Base-by-base conservation (phyloP, 768 basidiomycete genomes). In the Lactarius hengduanensis region DNA sequence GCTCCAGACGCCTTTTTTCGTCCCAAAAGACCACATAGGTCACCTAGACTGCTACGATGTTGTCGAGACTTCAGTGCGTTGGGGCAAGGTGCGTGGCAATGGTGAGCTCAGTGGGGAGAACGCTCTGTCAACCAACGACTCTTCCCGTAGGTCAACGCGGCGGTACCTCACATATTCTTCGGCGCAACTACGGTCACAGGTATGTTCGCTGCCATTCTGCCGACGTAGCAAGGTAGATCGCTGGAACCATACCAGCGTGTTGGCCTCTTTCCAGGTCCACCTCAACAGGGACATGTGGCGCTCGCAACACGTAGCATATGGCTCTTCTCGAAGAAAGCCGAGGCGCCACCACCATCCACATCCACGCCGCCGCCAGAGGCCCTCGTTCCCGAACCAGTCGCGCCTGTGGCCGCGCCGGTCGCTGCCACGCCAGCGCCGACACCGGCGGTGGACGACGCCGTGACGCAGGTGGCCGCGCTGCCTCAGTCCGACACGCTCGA, bases 1-100 rank as follows among this genome's bases (percentile, higher is more conserved):
- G 40, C n/a, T 11, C 30, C 20, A 56, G 28, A 59, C 61, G 26
- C 56, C 34, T 16, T 10, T 13, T 32, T 50, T 30, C 26, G 7
- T 28, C 18, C 30, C 54, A 58, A 67, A 53, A 63, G 47, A 43
- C 61, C 58, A 11, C 34, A n/a, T 53, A 30, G 41, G 53, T 59
- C 65, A 34, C 26, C 30, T 32, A 26, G 36, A 28, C 40, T 45
- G 11, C 13, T 26, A 38, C 43, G 18, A 67, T 63, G 62, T 67
- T 67, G 62, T 67, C 66, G 53, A 63, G 62, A 40, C 54, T 67
- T 59, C 66, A 47, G 28, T 67, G 53, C 43, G 53, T 63, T 40
- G 58, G 66, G 41, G 50, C 36, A 59, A 67, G 62, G 62, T 67
- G 34, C 32, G 66, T 56, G 22, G 6, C 34, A 11, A 56, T 38